Evolutionary conservation across 116 monocot species (phyloP), one percentile per base, ranked within the genome.

Genomic region (Dioscorea cayenensis): DNA sequence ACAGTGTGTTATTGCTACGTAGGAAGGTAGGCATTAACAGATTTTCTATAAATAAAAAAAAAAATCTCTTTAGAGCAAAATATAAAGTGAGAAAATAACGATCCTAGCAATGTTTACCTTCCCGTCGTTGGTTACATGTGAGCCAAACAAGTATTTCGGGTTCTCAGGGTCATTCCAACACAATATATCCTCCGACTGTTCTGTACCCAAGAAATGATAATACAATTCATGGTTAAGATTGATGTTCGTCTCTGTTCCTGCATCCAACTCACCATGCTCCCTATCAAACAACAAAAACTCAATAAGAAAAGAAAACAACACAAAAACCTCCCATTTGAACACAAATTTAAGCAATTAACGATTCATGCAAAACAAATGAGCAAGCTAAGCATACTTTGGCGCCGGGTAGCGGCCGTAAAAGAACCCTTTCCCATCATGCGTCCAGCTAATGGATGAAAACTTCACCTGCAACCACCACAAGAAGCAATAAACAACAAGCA

Each of bases 331-430:
- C 22, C 25, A 20, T 62, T 12, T 62, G 62, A 5, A 22, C n/a
- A 62, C 55, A 68, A 77, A 66, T 17, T 13, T 18, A 50, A 60
- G 14, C 55, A 55, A n/a, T 6, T 0, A 55, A 55, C 13, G 3
- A 55, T 18, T 55, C 55, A 55, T 55, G 16, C n/a, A 18, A 14
- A 55, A 55, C 14, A 16, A 55, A 60, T 55, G 19, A 16, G 67
- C 29, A 49, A 63, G 14, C 6, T 14, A 16, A 17, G 73, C 85
- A 70, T 82, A 99, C 99, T 89, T 89, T 36, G 99, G 94, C 48
- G 85, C 84, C 4, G 91, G 94, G 76, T 87, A 99, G 13, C 99
- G 84, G 60, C 91, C 67, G 71, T 99, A 99, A 79, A 99, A 99
- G 84, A 99, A 99, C 1, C 99, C 94, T 70, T 94, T 91, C 25